A percentile compares a stretch with the other conserved stretches of the same genome.
phyloP scores from a whole-genome alignment of 2,329 filamentous ascomycete genomes.

The Magnaporthiopsis rhizophila region DNA sequence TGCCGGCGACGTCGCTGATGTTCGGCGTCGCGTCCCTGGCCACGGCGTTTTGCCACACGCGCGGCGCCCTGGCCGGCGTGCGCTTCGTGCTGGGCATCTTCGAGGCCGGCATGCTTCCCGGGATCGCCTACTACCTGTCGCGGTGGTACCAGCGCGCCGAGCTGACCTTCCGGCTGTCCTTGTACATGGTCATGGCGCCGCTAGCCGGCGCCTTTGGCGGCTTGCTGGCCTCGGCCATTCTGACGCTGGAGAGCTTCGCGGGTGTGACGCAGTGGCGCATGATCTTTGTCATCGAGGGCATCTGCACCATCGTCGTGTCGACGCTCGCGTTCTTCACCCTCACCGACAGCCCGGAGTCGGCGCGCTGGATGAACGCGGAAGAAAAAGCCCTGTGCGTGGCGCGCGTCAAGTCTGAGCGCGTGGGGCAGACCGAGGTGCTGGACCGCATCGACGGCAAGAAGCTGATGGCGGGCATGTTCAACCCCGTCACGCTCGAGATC shows the following conservation, averaged over 20 bases:
- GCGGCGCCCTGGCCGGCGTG: constrained; percentile 42
- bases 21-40: constrained; percentile 58
- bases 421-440: constrained; percentile 39
- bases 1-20: constrained; percentile 51
- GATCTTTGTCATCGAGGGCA: constrained; percentile 57
- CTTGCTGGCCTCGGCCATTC: constrained; percentile 19
- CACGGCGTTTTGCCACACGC: constrained; percentile 55
- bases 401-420: constrained; percentile 40
- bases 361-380: constrained; percentile 45
- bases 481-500: constrained; percentile 18
- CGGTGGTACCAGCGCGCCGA: constrained; percentile 59
- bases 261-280: constrained; percentile 53
- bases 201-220: constrained; percentile 12
- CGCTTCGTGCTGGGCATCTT: constrained; percentile 62
- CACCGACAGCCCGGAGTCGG: constrained; percentile 42
- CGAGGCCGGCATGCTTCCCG: constrained; percentile 66
- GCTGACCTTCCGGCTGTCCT: constrained; percentile 48
- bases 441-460: constrained; percentile 40
- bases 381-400: constrained; percentile 50
- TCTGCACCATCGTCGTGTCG: constrained; percentile 49
- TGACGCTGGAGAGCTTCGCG: constrained; percentile 41
- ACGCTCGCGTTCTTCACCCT: constrained; percentile 46
- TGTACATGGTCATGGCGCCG: constrained; percentile 55
- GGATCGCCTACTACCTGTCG: constrained; percentile 65
- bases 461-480: constrained; percentile 31